phyloP scores from a whole-genome alignment of 768 basidiomycete species.

The Asterophora lycoperdoides region DNA sequence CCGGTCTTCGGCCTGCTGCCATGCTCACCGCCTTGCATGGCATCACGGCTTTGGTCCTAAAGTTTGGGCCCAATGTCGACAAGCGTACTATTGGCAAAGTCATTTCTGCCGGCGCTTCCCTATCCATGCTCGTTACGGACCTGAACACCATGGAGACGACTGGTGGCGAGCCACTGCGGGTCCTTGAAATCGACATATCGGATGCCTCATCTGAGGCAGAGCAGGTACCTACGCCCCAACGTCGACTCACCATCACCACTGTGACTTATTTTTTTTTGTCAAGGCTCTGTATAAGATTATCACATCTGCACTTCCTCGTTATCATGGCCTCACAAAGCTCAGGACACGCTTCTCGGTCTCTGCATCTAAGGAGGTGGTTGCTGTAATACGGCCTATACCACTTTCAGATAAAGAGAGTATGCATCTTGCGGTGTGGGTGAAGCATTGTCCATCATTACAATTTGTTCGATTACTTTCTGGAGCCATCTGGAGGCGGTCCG shows the following conservation, averaged over 20 bases:
- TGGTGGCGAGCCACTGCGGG: conserved; percentile 17
- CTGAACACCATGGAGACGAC: conserved; percentile 20
- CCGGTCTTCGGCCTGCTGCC: conserved; percentile 40
- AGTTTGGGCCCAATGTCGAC: conserved; percentile 38
- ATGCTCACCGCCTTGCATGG: conserved; percentile 34
- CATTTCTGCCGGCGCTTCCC: conserved; percentile 36
- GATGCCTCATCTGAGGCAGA: conserved; percentile 25
- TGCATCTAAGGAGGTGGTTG: conserved; percentile 1
- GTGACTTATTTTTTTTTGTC: neutral
- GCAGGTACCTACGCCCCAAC: conserved; percentile 26
- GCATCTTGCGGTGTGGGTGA: conserved; percentile 22
- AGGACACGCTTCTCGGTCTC: conserved; percentile 18
- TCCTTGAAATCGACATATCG: conserved; percentile 30
- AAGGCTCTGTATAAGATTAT: conserved; percentile 39
- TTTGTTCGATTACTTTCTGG: conserved; percentile 27
- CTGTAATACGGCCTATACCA: neutral
- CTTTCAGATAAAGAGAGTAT: conserved; percentile 14
- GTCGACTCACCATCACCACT: neutral
- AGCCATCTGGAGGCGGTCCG: conserved; percentile 16
- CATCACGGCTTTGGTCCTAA: conserved; percentile 28
- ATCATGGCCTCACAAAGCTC: conserved; percentile 31
- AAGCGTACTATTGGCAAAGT: conserved; percentile 43
- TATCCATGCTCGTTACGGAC: conserved; percentile 4
- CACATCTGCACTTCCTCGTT: conserved; percentile 35
- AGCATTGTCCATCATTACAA: conserved; percentile 24